These are phyloP conservation scores for Fragaria vesca DNA, from an alignment of 306 rosid species.

Conservation along the genomic window DNA sequence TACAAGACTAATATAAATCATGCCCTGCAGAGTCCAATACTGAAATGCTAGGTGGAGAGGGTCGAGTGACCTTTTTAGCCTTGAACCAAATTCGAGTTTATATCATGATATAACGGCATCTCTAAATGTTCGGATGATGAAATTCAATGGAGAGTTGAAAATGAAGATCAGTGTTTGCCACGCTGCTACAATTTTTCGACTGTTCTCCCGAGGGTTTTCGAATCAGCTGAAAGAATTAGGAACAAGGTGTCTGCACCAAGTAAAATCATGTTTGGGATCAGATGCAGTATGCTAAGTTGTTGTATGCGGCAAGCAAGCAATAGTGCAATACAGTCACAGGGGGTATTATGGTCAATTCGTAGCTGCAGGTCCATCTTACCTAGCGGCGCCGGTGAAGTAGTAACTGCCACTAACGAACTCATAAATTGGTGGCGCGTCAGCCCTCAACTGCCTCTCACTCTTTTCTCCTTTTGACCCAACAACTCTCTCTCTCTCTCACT, in stretches of 20 bases:
- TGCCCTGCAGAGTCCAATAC: neutral
- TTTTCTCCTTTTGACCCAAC: neutral
- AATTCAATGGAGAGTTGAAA: neutral
- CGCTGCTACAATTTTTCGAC: neutral
- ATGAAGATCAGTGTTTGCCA: neutral
- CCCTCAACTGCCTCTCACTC: conserved; percentile 7
- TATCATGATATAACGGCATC: neutral
- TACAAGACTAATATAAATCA: no score
- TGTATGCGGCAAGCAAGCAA: neutral
- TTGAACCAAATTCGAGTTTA: neutral
- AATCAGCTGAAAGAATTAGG: neutral
- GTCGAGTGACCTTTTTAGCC: neutral
- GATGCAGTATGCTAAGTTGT: neutral
- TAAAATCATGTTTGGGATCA: neutral
- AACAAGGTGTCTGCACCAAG: neutral
- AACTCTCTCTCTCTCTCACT: neutral
- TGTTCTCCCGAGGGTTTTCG: neutral
- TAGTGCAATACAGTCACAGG: neutral
- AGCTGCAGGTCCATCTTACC: neutral
- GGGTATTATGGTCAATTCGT: neutral
- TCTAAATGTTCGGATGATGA: neutral
- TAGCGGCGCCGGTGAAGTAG: neutral
- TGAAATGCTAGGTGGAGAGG: neutral
- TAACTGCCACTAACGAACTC: conserved; percentile 10
- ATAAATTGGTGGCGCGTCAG: neutral